phyloP scores from a whole-genome alignment of 768 basidiomycete species.

The Austroboletus festivus region DNA sequence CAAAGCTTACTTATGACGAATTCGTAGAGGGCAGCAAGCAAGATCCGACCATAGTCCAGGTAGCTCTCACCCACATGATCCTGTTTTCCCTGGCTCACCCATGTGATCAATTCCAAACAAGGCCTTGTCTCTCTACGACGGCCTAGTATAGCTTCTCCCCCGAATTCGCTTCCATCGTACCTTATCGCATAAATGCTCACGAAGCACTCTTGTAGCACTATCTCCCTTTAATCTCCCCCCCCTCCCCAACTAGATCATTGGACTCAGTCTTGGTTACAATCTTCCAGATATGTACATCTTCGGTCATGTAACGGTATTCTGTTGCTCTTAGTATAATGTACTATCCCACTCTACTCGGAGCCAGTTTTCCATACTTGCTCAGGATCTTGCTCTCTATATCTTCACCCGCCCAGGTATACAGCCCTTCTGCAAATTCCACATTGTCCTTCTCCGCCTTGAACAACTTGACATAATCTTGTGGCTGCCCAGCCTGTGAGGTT shows the following conservation, averaged over 20 bases:
- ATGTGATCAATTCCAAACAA: conserved; percentile 32
- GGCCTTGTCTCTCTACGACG: conserved; percentile 95
- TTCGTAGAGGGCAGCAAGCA: conserved; percentile 98
- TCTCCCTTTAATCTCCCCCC: conserved; percentile 28
- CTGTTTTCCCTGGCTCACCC: conserved; percentile 7
- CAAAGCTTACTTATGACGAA: conserved; percentile 90
- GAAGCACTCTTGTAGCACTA: conserved; percentile 19
- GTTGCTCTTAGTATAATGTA: conserved; percentile 19
- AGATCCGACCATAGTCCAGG: conserved; percentile 99
- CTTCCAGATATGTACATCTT: conserved; percentile 25
- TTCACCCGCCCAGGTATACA: conserved; percentile 80
- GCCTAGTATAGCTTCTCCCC: conserved; percentile 62
- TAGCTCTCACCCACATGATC: conserved; percentile 31
- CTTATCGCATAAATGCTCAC: conserved; percentile 23
- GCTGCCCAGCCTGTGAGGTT: conserved; percentile 47
- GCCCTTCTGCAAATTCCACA: conserved; percentile 84
- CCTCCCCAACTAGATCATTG: conserved; percentile 8
- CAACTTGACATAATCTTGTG: conserved; percentile 85
- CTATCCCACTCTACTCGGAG: conserved; percentile 19
- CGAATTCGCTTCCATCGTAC: conserved; percentile 10
- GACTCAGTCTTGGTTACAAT: conserved; percentile 19
- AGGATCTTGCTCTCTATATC: conserved; percentile 80
- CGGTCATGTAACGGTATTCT: conserved; percentile 25
- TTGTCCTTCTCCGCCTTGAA: conserved; percentile 93
- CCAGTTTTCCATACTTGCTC: conserved; percentile 68